Base-by-base conservation (phyloP, 768 basidiomycete species). In the Gloeopeniophorella convolvens region DNA sequence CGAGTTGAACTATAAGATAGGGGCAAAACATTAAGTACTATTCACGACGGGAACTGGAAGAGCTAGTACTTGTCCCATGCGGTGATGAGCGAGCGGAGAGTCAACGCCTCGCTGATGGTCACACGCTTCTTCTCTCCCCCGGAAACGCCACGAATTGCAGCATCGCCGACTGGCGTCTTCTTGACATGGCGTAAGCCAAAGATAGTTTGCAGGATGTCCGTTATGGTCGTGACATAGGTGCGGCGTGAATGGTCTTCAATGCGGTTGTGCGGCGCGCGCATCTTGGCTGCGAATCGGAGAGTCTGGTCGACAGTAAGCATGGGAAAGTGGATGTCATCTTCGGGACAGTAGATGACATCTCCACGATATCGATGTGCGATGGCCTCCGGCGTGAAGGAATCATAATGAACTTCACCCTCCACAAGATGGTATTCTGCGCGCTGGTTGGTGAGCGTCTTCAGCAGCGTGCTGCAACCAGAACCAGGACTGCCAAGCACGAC, bases 401-500 rank as follows among this genome's bases (percentile, higher is more conserved):
- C 87, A 60, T 94, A 96, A 40, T 72, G 68, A 2, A 92, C 76
- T 0, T 83, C 71, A 21, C 91, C 91, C 28, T 79, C 65, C 16
- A 94, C 76, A 2, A 69, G 62, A 49, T 87, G 73, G 59, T 75
- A 94, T 51, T 84, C 84, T 3, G 71, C 69, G 1, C 82, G 77
- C 55, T 82, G 80, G 62, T 93, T 92, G 15, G 91, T 76, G 42
- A 95, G 75, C 0, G 77, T 75, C 65, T 91, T 91, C 46, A 96
- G 77, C 42, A 96, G 72, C 0, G 92, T 90, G 24, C 77, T 82
- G 63, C 91, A 94, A 2, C 92, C 91, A 0, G 88, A 81, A 12
- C 86, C 86, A 0, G 91, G 91, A 26, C 89, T 76, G 20, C 91
- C 91, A 21, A 93, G 76, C 10, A 92, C 90, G 13, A 94, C 85